Percentiles rank a stretch among this genome's conserved stretches.
phyloP scores from a whole-genome alignment of 208 protist species.

The Crithidia acanthocephali region DNA sequence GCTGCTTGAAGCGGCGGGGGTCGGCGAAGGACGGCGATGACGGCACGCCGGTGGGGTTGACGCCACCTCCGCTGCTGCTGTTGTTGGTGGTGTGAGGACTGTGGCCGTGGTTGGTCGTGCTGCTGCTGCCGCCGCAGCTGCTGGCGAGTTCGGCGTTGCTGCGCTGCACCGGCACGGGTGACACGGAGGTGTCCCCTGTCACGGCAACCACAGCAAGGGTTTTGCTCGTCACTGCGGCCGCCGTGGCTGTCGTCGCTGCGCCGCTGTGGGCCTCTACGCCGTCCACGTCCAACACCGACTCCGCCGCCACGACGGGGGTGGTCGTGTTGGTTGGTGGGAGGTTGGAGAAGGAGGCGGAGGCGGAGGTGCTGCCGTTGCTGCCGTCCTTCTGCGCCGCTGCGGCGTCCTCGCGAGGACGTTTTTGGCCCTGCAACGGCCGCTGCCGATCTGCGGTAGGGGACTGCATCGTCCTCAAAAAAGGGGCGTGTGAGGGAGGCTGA shows the following conservation, averaged over 20 bases:
- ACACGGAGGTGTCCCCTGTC: neutral
- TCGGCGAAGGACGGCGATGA: conserved; percentile 11
- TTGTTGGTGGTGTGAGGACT: conserved; percentile 11
- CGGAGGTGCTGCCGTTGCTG: conserved; percentile 26
- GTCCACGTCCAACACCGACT: conserved; percentile 29
- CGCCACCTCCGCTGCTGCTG: neutral
- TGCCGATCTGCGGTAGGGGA: neutral
- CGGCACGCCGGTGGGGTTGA: neutral
- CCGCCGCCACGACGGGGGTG: conserved; percentile 7
- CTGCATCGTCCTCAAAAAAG: conserved; percentile 6
- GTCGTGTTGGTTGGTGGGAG: neutral
- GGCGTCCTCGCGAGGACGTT: conserved; percentile 17
- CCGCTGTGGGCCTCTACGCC: neutral
- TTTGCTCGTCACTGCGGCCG: neutral
- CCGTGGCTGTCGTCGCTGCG: neutral
- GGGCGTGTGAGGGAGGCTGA: neutral
- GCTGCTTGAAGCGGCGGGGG: conserved; percentile 57
- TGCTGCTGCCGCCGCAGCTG: neutral
- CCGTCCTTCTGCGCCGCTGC: neutral
- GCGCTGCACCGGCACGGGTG: conserved; percentile 1
- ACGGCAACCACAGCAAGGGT: neutral
- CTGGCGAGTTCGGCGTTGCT: conserved; percentile 15
- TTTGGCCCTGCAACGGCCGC: conserved; percentile 9
- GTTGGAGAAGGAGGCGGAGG: conserved; percentile 22
- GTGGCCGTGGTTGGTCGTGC: neutral